Conservation (phyloP, 2,329 filamentous ascomycete genomes). For the Cercospora sp. region DNA sequence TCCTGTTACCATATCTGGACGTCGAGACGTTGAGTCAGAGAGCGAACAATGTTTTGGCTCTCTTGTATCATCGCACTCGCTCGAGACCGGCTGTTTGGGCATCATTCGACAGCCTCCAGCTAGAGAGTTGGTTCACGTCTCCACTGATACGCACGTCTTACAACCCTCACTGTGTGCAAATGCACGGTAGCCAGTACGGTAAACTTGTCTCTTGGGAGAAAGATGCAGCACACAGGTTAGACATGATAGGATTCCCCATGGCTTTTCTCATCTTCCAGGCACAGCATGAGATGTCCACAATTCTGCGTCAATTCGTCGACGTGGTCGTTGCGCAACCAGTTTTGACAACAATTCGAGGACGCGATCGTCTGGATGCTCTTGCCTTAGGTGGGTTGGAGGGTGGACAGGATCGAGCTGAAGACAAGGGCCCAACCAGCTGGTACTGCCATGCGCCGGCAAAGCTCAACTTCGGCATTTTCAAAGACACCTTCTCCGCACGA, state of each 20-base stretch:
- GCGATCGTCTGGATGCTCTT: too few relatives aligned
- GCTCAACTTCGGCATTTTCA: too few relatives aligned
- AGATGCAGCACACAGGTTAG: slow-evolving; percentile 20
- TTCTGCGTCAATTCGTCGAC: slow-evolving; percentile 20
- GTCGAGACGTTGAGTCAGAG: slow-evolving; percentile 16
- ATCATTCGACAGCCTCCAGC: slow-evolving; percentile 17
- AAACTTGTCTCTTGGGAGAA: slow-evolving; percentile 23
- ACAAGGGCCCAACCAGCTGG: too few relatives aligned
- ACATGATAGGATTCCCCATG: slow-evolving; percentile 31
- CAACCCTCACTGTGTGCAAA: slow-evolving; percentile 21
- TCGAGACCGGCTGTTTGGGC: slow-evolving; percentile 18
- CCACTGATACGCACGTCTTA: not conserved
- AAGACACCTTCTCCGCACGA: too few relatives aligned
- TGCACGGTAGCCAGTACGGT: slow-evolving; percentile 19
- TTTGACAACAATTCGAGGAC: not conserved
- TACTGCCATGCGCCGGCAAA: too few relatives aligned
- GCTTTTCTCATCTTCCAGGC: slow-evolving; percentile 29
- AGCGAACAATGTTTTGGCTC: slow-evolving; percentile 11
- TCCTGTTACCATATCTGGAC: slow-evolving; percentile 23
- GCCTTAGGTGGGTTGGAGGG: too few relatives aligned
- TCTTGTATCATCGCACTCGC: slow-evolving; percentile 22
- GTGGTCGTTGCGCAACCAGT: not conserved
- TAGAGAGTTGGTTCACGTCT: not conserved
- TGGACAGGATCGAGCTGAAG: too few relatives aligned
- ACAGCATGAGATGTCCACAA: slow-evolving; percentile 22